A percentile compares a stretch with the other conserved stretches of the same genome.
Evolutionary conservation across 2,329 filamentous ascomycete genomes (phyloP).

Genomic region (Hypoxylon sp.): DNA sequence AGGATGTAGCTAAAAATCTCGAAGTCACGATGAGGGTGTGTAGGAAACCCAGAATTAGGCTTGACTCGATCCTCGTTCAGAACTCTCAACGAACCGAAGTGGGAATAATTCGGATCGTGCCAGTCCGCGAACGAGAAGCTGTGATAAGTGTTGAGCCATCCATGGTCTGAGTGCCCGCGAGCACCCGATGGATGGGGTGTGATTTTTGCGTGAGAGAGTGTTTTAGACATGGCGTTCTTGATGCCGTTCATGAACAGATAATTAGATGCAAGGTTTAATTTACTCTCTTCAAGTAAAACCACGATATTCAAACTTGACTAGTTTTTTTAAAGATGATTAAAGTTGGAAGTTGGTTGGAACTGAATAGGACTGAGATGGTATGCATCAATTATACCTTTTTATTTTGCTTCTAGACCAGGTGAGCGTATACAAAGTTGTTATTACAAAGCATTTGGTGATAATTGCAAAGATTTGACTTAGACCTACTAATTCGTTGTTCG

Average conservation of each 20-base stretch:
- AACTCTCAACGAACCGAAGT: constrained; percentile 81
- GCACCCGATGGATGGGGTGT: constrained; percentile 74
- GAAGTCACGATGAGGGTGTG: constrained; percentile 84
- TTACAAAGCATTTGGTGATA: constrained; percentile 31
- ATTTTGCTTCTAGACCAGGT: constrained; percentile 24
- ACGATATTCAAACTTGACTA: neutral
- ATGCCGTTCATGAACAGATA: constrained; percentile 46
- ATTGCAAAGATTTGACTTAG: constrained; percentile 31
- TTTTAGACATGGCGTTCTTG: constrained; percentile 67
- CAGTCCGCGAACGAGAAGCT: constrained; percentile 82
- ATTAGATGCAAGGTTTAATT: no score
- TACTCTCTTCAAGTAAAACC: no score
- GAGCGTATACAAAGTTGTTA: constrained; percentile 3
- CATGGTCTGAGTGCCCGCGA: constrained; percentile 81
- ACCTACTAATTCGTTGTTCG: no score
- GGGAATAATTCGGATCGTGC: constrained; percentile 71
- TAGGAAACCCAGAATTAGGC: constrained; percentile 79
- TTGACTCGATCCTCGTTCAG: constrained; percentile 89
- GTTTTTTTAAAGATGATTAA: neutral
- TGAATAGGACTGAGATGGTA: neutral
- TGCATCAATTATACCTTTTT: neutral
- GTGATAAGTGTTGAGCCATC: constrained; percentile 89
- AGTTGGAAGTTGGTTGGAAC: neutral
- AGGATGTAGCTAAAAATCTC: constrained; percentile 89
- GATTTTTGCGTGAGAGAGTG: constrained; percentile 74